These are phyloP conservation scores for Fusarium concolor DNA, from an alignment of 2,329 filamentous ascomycete species.

Conservation along the genomic window DNA sequence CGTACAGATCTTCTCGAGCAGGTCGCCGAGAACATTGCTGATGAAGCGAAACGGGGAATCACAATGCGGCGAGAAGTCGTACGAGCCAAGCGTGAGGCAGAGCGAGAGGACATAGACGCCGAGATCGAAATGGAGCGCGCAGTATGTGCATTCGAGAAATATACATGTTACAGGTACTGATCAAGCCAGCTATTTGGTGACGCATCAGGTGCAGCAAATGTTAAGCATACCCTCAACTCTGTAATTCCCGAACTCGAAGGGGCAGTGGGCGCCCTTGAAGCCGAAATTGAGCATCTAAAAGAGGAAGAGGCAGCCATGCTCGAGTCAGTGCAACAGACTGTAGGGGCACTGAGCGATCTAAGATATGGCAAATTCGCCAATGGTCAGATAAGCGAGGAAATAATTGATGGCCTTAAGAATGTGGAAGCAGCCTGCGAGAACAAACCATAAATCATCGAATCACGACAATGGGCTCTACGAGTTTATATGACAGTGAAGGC, in stretches of 20 bases:
- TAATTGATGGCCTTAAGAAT: slow-evolving; percentile 71
- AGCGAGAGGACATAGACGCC: slow-evolving; percentile 68
- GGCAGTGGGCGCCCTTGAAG: slow-evolving; percentile 73
- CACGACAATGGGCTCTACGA: slow-evolving; percentile 30
- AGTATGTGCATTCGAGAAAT: slow-evolving; percentile 52
- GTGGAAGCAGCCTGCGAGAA: slow-evolving; percentile 70
- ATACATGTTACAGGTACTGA: neutral
- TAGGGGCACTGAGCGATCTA: slow-evolving; percentile 83
- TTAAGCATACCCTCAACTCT: slow-evolving; percentile 70
- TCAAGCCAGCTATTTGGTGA: slow-evolving; percentile 67
- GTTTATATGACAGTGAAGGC: slow-evolving; percentile 24
- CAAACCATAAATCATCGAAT: slow-evolving; percentile 52
- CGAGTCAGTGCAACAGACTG: slow-evolving; percentile 70
- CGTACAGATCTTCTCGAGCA: slow-evolving; percentile 75
- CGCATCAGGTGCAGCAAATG: slow-evolving; percentile 56
- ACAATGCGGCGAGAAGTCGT: slow-evolving; percentile 68
- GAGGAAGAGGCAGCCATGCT: slow-evolving; percentile 71
- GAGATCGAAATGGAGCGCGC: slow-evolving; percentile 72
- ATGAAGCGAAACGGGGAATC: slow-evolving; percentile 72
- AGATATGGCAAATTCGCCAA: slow-evolving; percentile 82
- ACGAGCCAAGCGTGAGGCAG: slow-evolving; percentile 63
- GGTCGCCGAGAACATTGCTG: slow-evolving; percentile 72
- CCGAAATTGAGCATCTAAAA: slow-evolving; percentile 74
- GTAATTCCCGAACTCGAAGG: slow-evolving; percentile 77
- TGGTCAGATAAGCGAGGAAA: slow-evolving; percentile 70